phyloP scores from a whole-genome alignment of 139 green algal genomes.

The Chlorella sp. region DNA sequence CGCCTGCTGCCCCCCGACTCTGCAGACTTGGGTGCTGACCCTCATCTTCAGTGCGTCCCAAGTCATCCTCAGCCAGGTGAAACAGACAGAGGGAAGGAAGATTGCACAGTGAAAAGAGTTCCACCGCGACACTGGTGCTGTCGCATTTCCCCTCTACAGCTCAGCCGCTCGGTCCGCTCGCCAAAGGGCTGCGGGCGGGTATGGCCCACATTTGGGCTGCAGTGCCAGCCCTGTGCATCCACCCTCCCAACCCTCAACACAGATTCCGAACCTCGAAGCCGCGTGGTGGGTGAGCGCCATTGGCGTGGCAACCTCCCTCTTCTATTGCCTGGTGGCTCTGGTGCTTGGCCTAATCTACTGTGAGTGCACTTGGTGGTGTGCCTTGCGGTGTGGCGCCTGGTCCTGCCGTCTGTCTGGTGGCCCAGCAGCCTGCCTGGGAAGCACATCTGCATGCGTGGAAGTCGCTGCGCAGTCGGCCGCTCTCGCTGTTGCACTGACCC shows the following conservation, averaged over 20 bases:
- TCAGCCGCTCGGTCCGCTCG: no score
- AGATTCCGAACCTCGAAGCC: conserved; percentile 27
- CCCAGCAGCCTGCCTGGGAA: no score
- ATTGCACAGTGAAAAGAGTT: no score
- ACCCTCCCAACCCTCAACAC: not conserved
- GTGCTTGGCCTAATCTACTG: conserved; percentile 22
- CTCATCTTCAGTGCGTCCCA: conserved; percentile 53
- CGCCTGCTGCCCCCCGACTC: no score
- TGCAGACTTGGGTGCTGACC: conserved; percentile 44
- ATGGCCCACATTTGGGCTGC: no score
- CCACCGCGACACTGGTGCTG: no score
- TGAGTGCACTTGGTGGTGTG: no score
- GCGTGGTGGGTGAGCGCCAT: conserved; percentile 21
- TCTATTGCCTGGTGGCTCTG: conserved; percentile 59
- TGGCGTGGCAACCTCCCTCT: conserved; percentile 52
- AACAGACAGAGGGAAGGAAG: no score
- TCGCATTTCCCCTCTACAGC: no score
- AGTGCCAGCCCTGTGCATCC: not conserved
- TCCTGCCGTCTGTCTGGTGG: no score
- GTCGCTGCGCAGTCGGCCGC: not conserved
- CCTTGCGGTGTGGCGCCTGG: no score
- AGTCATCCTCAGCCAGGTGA: conserved; percentile 57
- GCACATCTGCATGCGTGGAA: not conserved
- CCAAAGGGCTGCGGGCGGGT: no score
- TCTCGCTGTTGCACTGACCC: not conserved